Conservation (phyloP, 148 eudicot species). For the Nyssa sinensis region DNA sequence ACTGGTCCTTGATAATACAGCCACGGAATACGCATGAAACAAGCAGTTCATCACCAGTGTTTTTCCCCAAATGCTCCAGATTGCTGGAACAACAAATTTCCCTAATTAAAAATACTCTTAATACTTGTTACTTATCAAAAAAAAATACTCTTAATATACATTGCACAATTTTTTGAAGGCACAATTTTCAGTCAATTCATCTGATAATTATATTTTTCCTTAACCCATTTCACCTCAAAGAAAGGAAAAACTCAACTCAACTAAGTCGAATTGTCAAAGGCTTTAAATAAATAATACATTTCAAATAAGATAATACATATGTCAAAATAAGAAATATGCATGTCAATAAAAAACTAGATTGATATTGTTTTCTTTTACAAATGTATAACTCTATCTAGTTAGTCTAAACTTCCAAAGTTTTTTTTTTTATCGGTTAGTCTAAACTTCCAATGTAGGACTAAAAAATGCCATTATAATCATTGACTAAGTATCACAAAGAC, state of each 20-base stretch:
- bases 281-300: no score
- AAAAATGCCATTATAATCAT: no score
- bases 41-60: conserved; percentile 46
- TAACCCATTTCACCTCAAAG: neutral
- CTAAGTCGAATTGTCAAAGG: neutral
- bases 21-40: conserved; percentile 40
- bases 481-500: no score
- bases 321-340: no score
- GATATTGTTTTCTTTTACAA: no score
- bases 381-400: no score
- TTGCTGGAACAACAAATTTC: conserved; percentile 13
- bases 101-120: conserved; percentile 2
- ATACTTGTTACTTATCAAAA: no score
- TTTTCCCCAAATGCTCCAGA: conserved; percentile 12
- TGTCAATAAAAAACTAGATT: no score
- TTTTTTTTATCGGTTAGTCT: no score
- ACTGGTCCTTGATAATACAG: conserved; percentile 28
- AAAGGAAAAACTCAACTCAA: neutral
- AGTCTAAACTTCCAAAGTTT: no score
- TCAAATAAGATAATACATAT: no score
- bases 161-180: neutral
- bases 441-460: no score
- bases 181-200: conserved; percentile 3
- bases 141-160: neutral
- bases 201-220: neutral